Base-by-base conservation (phyloP, 768 basidiomycete species). In the Chiua virens region DNA sequence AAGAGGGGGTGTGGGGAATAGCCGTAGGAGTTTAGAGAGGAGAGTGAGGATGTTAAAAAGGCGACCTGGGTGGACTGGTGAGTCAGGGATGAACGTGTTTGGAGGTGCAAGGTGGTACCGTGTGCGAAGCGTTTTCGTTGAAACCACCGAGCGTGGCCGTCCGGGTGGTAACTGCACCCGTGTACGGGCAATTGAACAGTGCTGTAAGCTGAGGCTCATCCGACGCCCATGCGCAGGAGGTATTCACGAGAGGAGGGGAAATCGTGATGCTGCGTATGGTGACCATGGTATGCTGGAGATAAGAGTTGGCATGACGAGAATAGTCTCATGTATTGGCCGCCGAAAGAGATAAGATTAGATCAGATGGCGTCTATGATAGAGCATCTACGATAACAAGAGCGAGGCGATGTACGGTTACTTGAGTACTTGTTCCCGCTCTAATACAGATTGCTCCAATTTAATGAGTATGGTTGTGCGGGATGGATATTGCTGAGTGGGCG, bases 381-480 rank as follows among this genome's bases (percentile, higher is more conserved):
- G 30, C 30, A 30, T 42, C 35, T 54, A 54, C 49, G 39, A 51
- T 51, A 48, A 56, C 48, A 55, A 34, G 22, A 36, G 30, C 11
- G 10, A 22, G 35, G 43, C 14, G 23, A 41, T 39, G 30, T 46
- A 54, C 35, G 36, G 50, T 74, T 74, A 86, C 75, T 92, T 93
- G 65, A 94, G 69, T n/a, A 89, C 77, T 66, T 92, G 89, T 73
- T 99, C 97, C 40, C 97, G 82, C 59, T 96, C 93, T 64, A 99
- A 75, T 42, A 98, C 96, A 50, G 86, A 86, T 63, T 85, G 86
- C 71, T 98, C 93, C 53, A 98, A 76, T 72, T 98, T 98, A 74
- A 99, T 96, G 47, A 99, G 81, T 50, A 99, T 94, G n/a, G 95
- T 96, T 5, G 88, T 97, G 46, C 94, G 82, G 45, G 83, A 82